Base-by-base conservation (phyloP, 2,329 filamentous ascomycete genomes). In the Exophiala calicioides region DNA sequence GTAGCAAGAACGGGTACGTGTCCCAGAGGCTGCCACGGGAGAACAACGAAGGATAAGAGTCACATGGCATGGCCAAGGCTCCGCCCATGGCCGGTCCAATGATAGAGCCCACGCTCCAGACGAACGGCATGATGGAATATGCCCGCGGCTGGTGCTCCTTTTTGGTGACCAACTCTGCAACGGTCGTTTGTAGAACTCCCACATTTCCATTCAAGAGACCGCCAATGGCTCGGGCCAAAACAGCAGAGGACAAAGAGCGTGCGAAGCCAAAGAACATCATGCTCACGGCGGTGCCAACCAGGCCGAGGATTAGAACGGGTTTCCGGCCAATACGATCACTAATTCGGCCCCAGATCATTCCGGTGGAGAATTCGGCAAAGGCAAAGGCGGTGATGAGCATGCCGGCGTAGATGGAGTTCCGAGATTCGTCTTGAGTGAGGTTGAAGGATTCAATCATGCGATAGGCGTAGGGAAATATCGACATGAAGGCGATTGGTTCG, bases 401-500 rank as follows among this genome's bases (percentile, higher is more conserved):
- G 61, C 93, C 91, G 19, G 89, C 90, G 67, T 95, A 97, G 46
- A 96, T 81, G 10, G 90, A 88, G 58, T 96, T 94, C 64, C 86
- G 82, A 60, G 79, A 83, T 54, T 86, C 76, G 63, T 90, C 82
- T 35, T 88, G 76, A 53, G 90, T 88, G 64, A 95, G 84, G 62
- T 87, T 77, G 70, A 97, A 97, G 52, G 90, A 89, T 61, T 90
- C 78, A 59, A 97, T 86, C 93, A 98, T 97, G 74, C 87, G 91
- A 74, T 95, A 97, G 60, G 95, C 90, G 69, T 97, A 98, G 1
- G 93, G 93, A 66, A 98, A 97, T 60, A 97, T 96, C 43, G 90
- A 96, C 89, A 96, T 97, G 77, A 98, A 97, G 4, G 93, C 93
- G 68, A 98, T 97, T 41, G 93, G 93, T 67, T 98, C 93, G 76